phyloP scores from a whole-genome alignment of 139 green algal genomes.

The Closterium sp. region DNA sequence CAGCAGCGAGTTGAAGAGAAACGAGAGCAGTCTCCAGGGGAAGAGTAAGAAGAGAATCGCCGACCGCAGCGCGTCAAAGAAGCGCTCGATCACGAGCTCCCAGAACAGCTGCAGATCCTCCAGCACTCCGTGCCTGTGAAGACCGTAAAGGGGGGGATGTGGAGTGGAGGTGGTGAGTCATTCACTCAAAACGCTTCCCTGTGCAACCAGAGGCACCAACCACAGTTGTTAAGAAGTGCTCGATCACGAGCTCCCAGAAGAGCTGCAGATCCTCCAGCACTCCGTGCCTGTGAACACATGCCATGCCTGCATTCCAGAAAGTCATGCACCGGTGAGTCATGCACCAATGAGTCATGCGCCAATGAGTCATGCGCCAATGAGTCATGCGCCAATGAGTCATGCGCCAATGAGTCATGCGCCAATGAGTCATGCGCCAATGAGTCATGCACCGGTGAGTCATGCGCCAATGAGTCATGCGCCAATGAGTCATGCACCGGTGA shows the following conservation, averaged over 20 bases:
- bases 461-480: no score
- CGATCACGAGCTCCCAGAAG: conserved; percentile 40
- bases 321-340: no score
- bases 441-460: no score
- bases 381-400: no score
- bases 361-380: no score
- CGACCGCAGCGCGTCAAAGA: conserved; percentile 28
- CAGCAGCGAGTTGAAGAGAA: background rate
- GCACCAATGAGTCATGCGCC: no score
- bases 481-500: no score
- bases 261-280: conserved; percentile 42
- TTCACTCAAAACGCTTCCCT: conserved; percentile 32
- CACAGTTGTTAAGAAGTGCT: conserved; percentile 46
- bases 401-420: no score
- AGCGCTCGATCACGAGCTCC: conserved; percentile 45
- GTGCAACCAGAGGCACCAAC: background rate
- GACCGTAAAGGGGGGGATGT: no score
- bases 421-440: no score
- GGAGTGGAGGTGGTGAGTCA: background rate
- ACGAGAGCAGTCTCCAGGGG: conserved; percentile 18
- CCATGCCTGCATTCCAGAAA: no score
- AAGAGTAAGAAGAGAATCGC: conserved; percentile 17
- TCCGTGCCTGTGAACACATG: background rate
- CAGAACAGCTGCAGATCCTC: conserved; percentile 46
- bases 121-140: background rate